Evolutionary conservation across 1,284 basidiomycete species (phyloP), one percentile per base, ranked within the genome.

Genomic region (Cutaneotrichosporon daszewskae): DNA sequence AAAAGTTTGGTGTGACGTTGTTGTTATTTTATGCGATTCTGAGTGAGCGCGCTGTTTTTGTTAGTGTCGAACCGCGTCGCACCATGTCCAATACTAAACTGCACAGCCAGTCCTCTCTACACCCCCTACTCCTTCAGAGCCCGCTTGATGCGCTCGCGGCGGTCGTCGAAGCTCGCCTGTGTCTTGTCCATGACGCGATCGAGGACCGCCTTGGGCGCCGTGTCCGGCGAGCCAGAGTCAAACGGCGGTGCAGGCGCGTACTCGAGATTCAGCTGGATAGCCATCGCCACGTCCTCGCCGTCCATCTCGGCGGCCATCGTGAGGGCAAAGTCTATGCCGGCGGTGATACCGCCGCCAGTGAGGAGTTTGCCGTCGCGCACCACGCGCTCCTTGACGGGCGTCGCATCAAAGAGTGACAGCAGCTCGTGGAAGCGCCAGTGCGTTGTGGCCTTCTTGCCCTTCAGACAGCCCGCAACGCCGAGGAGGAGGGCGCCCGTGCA

Each of bases 241-340:
- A 49, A 49, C 18, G 47, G 47, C 28, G 47, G 42, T 4, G 33
- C 42, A 0, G 47, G 47, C 29, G 47, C 47, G 22, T 49, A 49
- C 42, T 49, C 47, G 34, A 49, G 2, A 11, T 37, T 23, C 3
- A 49, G 47, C 38, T 49, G 47, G 9, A 20, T 22, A 2, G 8
- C 2, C 42, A 23, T 18, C 2, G 47, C 47, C 7, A 11, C 13
- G 5, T 49, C 38, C 3, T 28, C 28, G 17, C 47, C 47, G 1
- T 16, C 42, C 6, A 49, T 26, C 28, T 49, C 42, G 3, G 47
- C 41, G 24, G 39, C 40, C n/a, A 40, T 32, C 2, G 43, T 38
- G 35, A 47, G 41, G 5, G 36, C 45, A 39, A 51, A 51, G 36
- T 51, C 45, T 32, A 51, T 47, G 22, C 49, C 49, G 32, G 49